Evolutionary conservation across 192 early-diverging fungal species (phyloP).

Genomic region (Umbelopsis sp.): DNA sequence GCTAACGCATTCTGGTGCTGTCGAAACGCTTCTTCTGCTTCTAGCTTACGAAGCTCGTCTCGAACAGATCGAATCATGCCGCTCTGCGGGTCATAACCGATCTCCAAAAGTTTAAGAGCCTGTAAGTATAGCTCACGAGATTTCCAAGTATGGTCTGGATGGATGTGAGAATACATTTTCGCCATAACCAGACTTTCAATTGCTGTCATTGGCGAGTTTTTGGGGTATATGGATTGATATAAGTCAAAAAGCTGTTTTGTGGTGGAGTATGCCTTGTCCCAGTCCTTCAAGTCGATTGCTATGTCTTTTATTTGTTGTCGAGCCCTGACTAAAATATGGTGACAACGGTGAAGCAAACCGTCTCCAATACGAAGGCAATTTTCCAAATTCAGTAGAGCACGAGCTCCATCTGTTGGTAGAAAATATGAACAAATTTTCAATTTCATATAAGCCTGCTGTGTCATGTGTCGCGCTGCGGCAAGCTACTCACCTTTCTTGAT

Average conservation of each 20-base stretch:
- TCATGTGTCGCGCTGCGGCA: background rate
- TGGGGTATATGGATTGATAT: conserved; percentile 9
- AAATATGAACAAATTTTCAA: background rate
- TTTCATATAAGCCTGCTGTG: background rate
- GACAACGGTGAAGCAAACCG: background rate
- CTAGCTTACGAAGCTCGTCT: background rate
- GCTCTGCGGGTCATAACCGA: background rate
- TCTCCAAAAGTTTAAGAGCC: background rate
- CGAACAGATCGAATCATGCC: background rate
- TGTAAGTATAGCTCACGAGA: background rate
- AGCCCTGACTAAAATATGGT: conserved; percentile 13
- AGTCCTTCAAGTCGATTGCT: conserved; percentile 10
- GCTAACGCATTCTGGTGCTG: background rate
- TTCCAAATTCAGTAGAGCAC: conserved; percentile 12
- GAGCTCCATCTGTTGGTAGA: background rate
- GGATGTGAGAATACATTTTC: background rate
- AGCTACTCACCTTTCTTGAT: background rate
- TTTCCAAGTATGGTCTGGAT: conserved; percentile 1
- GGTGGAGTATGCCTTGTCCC: background rate
- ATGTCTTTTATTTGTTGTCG: conserved; percentile 13
- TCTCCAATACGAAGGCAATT: background rate
- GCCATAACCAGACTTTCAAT: conserved; percentile 8
- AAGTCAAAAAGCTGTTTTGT: background rate
- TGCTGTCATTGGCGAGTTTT: conserved; percentile 2
- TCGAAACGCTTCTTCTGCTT: background rate